These are phyloP conservation scores for Entonaema liquescens DNA, from an alignment of 495 filamentous ascomycete genomes.

Conservation along the genomic window DNA sequence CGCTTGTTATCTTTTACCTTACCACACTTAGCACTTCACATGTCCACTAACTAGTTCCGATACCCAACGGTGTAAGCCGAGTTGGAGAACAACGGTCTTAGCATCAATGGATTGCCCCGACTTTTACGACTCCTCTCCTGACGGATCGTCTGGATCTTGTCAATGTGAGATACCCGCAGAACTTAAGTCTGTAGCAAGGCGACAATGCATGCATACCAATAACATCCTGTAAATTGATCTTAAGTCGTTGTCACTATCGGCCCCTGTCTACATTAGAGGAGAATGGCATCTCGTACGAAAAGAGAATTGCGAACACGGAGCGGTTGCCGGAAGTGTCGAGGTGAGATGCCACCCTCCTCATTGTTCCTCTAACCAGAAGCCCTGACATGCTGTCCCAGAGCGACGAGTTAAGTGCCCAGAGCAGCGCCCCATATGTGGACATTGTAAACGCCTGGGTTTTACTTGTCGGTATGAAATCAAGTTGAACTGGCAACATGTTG, in stretches of 20 bases:
- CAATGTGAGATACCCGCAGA: not conserved
- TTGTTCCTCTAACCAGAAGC: not conserved
- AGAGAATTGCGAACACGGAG: conserved; percentile 33
- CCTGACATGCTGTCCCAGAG: conserved; percentile 16
- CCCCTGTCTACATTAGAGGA: not conserved
- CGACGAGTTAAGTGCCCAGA: conserved; percentile 38
- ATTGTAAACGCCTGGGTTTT: conserved; percentile 32
- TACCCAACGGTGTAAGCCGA: not conserved
- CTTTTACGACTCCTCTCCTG: not conserved
- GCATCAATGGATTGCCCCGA: not conserved
- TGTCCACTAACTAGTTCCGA: not conserved
- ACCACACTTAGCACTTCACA: not conserved
- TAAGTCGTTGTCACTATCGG: not conserved
- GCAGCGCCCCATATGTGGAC: conserved; percentile 26
- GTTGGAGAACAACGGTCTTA: not conserved
- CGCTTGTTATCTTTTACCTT: not conserved
- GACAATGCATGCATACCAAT: not conserved
- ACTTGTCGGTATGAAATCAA: conserved; percentile 35
- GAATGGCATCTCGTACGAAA: conserved; percentile 24
- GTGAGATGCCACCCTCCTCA: conserved; percentile 15
- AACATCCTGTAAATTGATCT: not conserved
- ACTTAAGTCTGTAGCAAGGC: not conserved
- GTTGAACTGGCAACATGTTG: conserved; percentile 32
- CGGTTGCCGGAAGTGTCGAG: conserved; percentile 33
- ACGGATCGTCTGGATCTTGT: not conserved